Evolutionary conservation across 75 land plant species (phyloP).

Genomic region (Ceratopteris richardii): DNA sequence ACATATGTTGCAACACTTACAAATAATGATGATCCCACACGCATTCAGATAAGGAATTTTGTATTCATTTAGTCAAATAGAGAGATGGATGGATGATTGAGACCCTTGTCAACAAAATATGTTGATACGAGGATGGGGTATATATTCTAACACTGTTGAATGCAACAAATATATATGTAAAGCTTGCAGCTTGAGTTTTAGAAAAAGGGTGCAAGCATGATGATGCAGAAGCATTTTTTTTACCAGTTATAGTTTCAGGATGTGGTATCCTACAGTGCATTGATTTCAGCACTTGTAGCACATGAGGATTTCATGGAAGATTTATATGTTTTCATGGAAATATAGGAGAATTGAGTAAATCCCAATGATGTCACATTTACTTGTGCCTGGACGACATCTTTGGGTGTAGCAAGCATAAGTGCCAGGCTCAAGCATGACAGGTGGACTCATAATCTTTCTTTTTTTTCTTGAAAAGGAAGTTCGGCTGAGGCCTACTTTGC

Average conservation of each 20-base stretch:
- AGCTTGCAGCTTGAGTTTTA: constrained; percentile 38
- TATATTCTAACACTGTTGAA: constrained; percentile 30
- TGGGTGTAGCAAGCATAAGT: background rate
- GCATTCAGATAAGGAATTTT: too few species aligned
- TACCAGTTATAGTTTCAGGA: constrained; percentile 13
- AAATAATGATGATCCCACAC: too few species aligned
- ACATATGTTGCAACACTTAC: too few species aligned
- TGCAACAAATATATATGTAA: constrained; percentile 24
- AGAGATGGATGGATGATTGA: too few species aligned
- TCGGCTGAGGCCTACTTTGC: too few species aligned
- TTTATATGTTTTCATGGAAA: constrained; percentile 17
- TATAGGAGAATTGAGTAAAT: constrained; percentile 20
- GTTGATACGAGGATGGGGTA: constrained; percentile 41
- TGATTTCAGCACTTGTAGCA: constrained; percentile 30
- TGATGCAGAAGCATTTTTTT: constrained; percentile 25
- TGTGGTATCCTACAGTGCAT: constrained; percentile 31
- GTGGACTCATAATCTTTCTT: constrained; percentile 16
- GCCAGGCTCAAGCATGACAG: background rate
- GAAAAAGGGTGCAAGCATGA: constrained; percentile 29
- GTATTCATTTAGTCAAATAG: too few species aligned
- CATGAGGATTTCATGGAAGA: constrained; percentile 16
- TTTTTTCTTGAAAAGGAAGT: too few species aligned
- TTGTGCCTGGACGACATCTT: constrained; percentile 9
- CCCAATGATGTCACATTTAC: constrained; percentile 20
- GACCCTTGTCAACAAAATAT: too few species aligned